Base-by-base conservation (phyloP, 2,329 filamentous ascomycete species). In the Aspergillus sp. region DNA sequence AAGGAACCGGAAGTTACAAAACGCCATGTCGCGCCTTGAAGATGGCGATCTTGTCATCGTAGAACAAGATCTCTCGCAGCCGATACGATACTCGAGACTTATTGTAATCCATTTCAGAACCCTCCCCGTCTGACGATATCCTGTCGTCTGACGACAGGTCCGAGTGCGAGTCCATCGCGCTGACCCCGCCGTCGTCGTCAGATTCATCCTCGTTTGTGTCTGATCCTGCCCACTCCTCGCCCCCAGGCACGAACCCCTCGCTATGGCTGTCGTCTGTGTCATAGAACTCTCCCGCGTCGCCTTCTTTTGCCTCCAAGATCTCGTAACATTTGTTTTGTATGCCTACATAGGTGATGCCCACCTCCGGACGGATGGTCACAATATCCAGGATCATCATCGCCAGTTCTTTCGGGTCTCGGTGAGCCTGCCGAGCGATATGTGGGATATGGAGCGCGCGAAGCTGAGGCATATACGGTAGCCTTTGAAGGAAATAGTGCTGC, bases 261-360 rank as follows among this genome's bases (percentile, higher is more conserved):
- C 82, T 81, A n/a, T 82, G 80, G 8, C 77, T 77, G 13, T 77
- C 77, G 44, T 80, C 78, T 3, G 69, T 69, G 19, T 78, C 76
- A 8, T 79, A 79, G 17, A 64, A 62, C 32, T 70, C 67, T 13
- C 69, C 69, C 30, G 64, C 68, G 19, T 78, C 78, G 47, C 84
- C 81, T 11, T 59, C 57, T 30, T 62, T 66, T 15, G 78, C 81
- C 73, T 95, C 91, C 7, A 92, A 76, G 32, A 95, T 89, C 73
- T 95, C 91, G 70, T 90, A 95, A 75, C 91, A 95, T 74, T 92
- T 93, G 42, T 80, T 81, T n/a, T 83, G 83, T 57, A 95, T 85
- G 17, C 89, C 91, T 67, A 94, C 83, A 70, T 93, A 94, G 73
- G 88, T 91, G 13, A 95, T 81, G 69, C 89, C 87, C 25, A 93